Evolutionary conservation across 1,139 yeast genomes (phyloP).

Genomic region (Eremothecium coryli): DNA sequence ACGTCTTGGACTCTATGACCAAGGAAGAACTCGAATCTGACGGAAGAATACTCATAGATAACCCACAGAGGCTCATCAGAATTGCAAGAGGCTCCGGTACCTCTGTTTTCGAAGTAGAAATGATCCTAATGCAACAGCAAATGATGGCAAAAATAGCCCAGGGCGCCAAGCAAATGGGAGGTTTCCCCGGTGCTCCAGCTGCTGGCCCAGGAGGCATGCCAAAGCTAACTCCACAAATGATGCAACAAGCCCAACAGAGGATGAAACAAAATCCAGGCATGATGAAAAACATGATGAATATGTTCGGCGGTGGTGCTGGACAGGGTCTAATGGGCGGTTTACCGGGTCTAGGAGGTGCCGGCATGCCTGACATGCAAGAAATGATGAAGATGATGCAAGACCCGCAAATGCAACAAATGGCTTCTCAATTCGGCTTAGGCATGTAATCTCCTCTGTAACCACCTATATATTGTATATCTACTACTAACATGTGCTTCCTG

Average conservation of each 20-base stretch:
- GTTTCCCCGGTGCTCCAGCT: slow-evolving; percentile 31
- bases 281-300: slow-evolving; percentile 48
- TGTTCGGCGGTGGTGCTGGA: slow-evolving; percentile 43
- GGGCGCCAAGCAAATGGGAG: slow-evolving; percentile 38
- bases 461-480: no score
- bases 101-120: slow-evolving; percentile 84
- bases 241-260: slow-evolving; percentile 43
- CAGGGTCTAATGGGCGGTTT: slow-evolving; percentile 43
- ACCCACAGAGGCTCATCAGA: slow-evolving; percentile 79
- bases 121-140: slow-evolving; percentile 82
- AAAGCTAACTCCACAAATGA: slow-evolving; percentile 30
- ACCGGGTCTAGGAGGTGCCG: slow-evolving; percentile 30
- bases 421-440: slow-evolving; percentile 52
- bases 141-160: slow-evolving; percentile 94
- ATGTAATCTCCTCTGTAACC: slow-evolving; percentile 7
- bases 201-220: slow-evolving; percentile 33
- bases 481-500: no score
- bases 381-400: slow-evolving; percentile 57
- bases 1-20: slow-evolving; percentile 94
- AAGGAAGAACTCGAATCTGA: slow-evolving; percentile 84
- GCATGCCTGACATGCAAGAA: slow-evolving; percentile 41
- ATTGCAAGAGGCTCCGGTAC: slow-evolving; percentile 98
- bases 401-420: slow-evolving; percentile 72
- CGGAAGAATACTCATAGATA: slow-evolving; percentile 68
- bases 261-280: slow-evolving; percentile 56